Evolutionary conservation across 2,329 filamentous ascomycete species (phyloP).

Genomic region (Apiospora saccharicola): DNA sequence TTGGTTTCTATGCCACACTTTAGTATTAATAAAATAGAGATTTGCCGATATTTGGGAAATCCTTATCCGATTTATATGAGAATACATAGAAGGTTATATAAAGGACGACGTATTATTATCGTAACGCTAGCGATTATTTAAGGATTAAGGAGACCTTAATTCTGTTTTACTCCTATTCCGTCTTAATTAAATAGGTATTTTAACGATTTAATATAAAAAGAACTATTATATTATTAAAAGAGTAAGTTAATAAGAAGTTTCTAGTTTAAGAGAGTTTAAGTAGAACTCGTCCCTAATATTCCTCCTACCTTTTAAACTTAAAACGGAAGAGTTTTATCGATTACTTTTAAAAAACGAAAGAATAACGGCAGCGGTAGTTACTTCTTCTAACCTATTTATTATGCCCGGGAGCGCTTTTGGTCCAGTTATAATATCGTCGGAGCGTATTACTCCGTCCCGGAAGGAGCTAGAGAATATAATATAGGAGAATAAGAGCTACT

Average conservation of each 20-base stretch:
- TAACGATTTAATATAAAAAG: neutral
- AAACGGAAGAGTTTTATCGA: slow-evolving; percentile 1
- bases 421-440: neutral
- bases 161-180: neutral
- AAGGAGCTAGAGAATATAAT: neutral
- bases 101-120: neutral
- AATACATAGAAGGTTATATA: neutral
- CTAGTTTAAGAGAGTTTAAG: neutral
- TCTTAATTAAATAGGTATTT: neutral
- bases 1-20: slow-evolving; percentile 3
- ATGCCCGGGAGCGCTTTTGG: neutral
- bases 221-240: neutral
- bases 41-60: neutral
- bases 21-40: neutral
- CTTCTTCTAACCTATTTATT: neutral
- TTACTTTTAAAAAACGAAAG: neutral
- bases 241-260: neutral
- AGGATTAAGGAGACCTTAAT: neutral
- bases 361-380: neutral
- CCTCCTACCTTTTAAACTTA: neutral
- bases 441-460: neutral
- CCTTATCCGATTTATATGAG: neutral
- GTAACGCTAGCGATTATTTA: slow-evolving; percentile 1
- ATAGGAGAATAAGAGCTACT: neutral
- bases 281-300: neutral